Base-by-base conservation (phyloP, 306 rosid genomes). In the Casuarina glauca region DNA sequence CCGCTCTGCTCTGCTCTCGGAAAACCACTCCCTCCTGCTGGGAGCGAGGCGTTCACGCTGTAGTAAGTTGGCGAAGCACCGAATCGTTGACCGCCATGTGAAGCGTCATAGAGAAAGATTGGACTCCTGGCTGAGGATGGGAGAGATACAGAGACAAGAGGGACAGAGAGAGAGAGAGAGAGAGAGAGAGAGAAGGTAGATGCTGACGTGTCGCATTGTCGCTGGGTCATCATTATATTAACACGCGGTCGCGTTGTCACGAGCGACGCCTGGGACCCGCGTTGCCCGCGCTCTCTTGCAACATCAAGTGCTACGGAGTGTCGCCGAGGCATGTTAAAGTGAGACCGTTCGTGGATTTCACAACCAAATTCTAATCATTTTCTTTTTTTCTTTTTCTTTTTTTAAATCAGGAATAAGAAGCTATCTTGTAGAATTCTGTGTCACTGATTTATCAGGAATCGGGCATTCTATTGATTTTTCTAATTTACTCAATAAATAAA, bases 31-130 rank as follows among this genome's bases (percentile, higher is more conserved):
- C 4, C 50, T 66, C 10, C 1, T 13, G 51, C 13, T 15, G 74
- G 16, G 20, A 48, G 74, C 45, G 45, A 57, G 4, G 9, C 32
- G 15, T 70, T 17, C 35, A 49, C 19, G 49, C 20, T 35, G 51
- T 48, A 9, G 13, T 64, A 50, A 19, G 41, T 43, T 35, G 84
- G 69, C 67, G 75, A 67, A 72, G 42, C 55, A 54, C 42, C 50
- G 70, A 73, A 54, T 64, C 90, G 92, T 89, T 89, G 92, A 89
- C 92, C 92, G 68, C 86, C 89, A 78, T 78, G 81, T 49, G 84
- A 76, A 78, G 75, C 76, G 69, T 46, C 5, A 46, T 43, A 42
- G 41, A 2, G 39, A 36, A 43, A 35, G 68, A 61, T 4, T 32
- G 26, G 44, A 52, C 38, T 20, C 11, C 52, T 73, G 4, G 76